These are phyloP conservation scores for Saccharum officinarum DNA, from an alignment of 176 grass and related monocot species.

Conservation along the genomic window DNA sequence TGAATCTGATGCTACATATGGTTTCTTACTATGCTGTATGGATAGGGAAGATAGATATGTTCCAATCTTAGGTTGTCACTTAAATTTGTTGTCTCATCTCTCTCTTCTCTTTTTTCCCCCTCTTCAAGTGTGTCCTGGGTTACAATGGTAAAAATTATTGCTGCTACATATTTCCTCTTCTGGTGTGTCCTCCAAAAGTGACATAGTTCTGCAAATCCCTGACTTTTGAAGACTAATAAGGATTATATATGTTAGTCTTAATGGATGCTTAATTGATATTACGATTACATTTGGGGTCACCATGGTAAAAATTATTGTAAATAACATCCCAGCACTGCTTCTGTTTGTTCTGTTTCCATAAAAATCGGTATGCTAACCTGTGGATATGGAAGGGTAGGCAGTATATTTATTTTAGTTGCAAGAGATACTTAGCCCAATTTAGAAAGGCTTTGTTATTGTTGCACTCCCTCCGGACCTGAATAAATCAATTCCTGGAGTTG, in stretches of 20 bases:
- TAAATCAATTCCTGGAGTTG: background rate
- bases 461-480: background rate
- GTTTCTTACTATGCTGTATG: background rate
- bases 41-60: background rate
- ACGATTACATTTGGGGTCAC: background rate
- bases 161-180: no score
- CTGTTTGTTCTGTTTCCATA: background rate
- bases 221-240: background rate
- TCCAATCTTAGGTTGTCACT: background rate
- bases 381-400: background rate
- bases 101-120: background rate
- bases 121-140: constrained; percentile 5
- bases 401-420: background rate
- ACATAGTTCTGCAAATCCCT: background rate
- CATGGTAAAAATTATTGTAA: background rate
- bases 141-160: no score
- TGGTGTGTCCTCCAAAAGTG: background rate
- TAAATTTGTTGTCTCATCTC: background rate
- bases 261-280: background rate
- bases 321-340: background rate
- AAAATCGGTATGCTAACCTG: background rate
- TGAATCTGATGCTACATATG: background rate
- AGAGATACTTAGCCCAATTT: background rate
- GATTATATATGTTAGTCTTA: background rate
- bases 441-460: background rate